phyloP scores from a whole-genome alignment of 345 rosid genomes.

The Lumnitzera littorea region DNA sequence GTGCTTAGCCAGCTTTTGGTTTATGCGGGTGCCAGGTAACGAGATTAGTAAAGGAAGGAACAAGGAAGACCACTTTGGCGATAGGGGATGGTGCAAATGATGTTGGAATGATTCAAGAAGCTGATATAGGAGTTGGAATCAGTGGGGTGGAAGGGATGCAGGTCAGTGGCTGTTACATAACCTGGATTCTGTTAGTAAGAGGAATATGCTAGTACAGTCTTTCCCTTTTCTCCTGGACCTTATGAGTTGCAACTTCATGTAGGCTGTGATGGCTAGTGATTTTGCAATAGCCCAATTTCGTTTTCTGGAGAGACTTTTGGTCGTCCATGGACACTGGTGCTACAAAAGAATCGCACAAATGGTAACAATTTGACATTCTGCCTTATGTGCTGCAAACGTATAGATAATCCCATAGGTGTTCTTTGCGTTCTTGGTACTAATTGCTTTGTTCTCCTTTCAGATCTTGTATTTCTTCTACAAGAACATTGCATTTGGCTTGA shows the following conservation, averaged over 20 bases:
- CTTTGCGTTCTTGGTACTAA: not conserved
- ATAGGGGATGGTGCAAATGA: conserved; percentile 99
- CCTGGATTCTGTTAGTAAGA: not conserved
- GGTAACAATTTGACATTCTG: conserved; percentile 39
- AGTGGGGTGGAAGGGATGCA: conserved; percentile 99
- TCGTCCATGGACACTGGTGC: conserved; percentile 99
- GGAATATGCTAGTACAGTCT: not conserved
- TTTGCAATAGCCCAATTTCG: conserved; percentile 94
- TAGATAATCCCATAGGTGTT: conserved; percentile 2
- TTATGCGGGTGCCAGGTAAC: conserved; percentile 47
- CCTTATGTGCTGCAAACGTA: not conserved
- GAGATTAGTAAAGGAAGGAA: conserved; percentile 92
- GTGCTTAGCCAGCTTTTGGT: not conserved
- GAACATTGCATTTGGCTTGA: conserved; percentile 96
- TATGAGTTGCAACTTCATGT: conserved; percentile 10
- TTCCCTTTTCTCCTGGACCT: not conserved
- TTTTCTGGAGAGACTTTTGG: conserved; percentile 93
- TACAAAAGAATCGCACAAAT: conserved; percentile 99
- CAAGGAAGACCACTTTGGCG: conserved; percentile 86
- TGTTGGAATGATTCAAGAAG: conserved; percentile 99
- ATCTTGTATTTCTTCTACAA: conserved; percentile 99
- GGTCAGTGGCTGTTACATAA: conserved; percentile 35
- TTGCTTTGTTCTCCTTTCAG: conserved; percentile 32
- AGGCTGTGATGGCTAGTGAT: conserved; percentile 99
- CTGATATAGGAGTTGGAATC: conserved; percentile 99